phyloP scores from a whole-genome alignment of 2,329 filamentous ascomycete genomes.

The Fusarium sp. region DNA sequence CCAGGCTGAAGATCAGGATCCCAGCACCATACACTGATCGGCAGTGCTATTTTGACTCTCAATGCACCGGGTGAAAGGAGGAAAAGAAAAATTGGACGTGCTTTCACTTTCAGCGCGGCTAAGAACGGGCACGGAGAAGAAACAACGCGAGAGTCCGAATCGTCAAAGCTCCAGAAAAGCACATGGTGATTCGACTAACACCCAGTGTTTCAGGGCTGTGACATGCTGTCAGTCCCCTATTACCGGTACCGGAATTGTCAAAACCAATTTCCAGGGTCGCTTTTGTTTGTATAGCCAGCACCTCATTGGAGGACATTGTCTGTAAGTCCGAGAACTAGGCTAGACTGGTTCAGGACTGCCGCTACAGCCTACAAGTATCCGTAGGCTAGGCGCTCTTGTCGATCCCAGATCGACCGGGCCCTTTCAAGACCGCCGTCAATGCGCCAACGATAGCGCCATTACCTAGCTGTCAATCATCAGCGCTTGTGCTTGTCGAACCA shows the following conservation, averaged over 20 bases:
- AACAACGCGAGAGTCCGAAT: background rate
- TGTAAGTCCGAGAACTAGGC: slow-evolving; percentile 5
- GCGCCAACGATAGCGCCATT: slow-evolving; percentile 34
- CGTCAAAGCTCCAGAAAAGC: slow-evolving; percentile 18
- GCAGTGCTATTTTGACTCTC: background rate
- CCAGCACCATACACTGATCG: slow-evolving; percentile 6
- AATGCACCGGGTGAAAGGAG: slow-evolving; percentile 4
- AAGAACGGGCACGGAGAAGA: background rate
- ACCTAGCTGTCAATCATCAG: slow-evolving; percentile 45
- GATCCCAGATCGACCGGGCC: slow-evolving; percentile 45
- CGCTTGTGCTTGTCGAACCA: slow-evolving; percentile 32
- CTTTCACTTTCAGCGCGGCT: background rate
- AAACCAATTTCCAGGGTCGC: slow-evolving; percentile 23
- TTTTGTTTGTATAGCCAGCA: slow-evolving; percentile 27
- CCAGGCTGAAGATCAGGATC: background rate
- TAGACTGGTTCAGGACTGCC: slow-evolving; percentile 23
- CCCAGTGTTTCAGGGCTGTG: slow-evolving; percentile 42
- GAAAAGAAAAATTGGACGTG: background rate
- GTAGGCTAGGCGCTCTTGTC: slow-evolving; percentile 35
- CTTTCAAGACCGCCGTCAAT: slow-evolving; percentile 17
- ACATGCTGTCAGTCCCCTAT: slow-evolving; percentile 19
- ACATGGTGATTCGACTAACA: slow-evolving; percentile 25
- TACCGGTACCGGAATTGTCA: slow-evolving; percentile 37
- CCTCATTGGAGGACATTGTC: slow-evolving; percentile 10
- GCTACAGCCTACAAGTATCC: background rate